phyloP scores from a whole-genome alignment of 768 basidiomycete species.

The Strobilomyces echinocephalus region DNA sequence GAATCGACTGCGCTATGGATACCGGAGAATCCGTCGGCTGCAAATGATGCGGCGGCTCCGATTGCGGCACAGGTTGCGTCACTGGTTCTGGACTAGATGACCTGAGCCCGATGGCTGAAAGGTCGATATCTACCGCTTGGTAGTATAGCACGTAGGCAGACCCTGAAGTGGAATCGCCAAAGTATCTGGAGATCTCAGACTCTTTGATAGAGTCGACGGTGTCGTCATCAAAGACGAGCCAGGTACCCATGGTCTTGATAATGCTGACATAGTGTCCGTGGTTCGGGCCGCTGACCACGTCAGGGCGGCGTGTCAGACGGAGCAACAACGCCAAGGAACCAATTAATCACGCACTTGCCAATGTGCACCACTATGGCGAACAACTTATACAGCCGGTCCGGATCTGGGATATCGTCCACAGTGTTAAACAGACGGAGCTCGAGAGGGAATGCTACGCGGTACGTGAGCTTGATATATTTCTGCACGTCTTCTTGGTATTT shows the following conservation, averaged over 20 bases:
- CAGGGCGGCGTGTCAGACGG: slow-evolving; percentile 13
- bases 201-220: slow-evolving; percentile 86
- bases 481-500: slow-evolving; percentile 93
- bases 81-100: slow-evolving; percentile 21
- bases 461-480: slow-evolving; percentile 91
- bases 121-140: slow-evolving; percentile 86
- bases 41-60: slow-evolving; percentile 10
- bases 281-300: slow-evolving; percentile 74
- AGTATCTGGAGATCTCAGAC: slow-evolving; percentile 87
- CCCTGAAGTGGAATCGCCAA: slow-evolving; percentile 83
- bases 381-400: slow-evolving; percentile 89
- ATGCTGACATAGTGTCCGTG: slow-evolving; percentile 98
- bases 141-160: slow-evolving; percentile 97
- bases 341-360: slow-evolving; percentile 72
- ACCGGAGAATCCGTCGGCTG: slow-evolving; percentile 25
- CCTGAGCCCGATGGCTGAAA: slow-evolving; percentile 63
- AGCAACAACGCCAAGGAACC: slow-evolving; percentile 1
- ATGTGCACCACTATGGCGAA: slow-evolving; percentile 99
- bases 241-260: slow-evolving; percentile 76
- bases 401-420: slow-evolving; percentile 86
- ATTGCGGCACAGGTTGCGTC: slow-evolving; percentile 11
- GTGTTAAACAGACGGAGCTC: slow-evolving; percentile 96
- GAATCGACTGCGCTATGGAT: slow-evolving; percentile 20
- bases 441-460: slow-evolving; percentile 94
- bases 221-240: slow-evolving; percentile 96